phyloP scores from a whole-genome alignment of 1,284 basidiomycete genomes.

The Trichosporon faecale region DNA sequence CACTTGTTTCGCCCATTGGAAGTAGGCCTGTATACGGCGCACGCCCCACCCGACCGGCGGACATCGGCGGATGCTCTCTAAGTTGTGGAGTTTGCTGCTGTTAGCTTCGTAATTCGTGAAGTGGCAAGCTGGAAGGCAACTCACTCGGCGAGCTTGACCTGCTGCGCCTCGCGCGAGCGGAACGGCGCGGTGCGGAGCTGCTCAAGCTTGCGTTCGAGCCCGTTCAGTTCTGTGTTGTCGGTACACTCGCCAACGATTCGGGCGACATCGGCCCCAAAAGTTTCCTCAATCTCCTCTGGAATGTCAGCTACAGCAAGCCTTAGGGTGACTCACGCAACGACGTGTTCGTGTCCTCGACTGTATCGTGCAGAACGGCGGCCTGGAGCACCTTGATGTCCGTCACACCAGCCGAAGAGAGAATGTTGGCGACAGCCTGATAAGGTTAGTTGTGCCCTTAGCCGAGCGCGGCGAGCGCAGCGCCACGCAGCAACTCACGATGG shows the following conservation, averaged over 20 bases:
- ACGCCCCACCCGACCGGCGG: slow-evolving; percentile 50
- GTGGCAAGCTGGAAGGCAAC: slow-evolving; percentile 11
- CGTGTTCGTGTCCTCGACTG: slow-evolving; percentile 53
- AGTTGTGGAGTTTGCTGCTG: slow-evolving; percentile 51
- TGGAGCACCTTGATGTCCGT: slow-evolving; percentile 46
- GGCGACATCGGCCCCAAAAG: slow-evolving; percentile 49
- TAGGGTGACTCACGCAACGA: slow-evolving; percentile 35
- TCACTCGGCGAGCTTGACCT: slow-evolving; percentile 52
- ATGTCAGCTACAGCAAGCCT: not conserved
- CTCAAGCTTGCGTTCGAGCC: slow-evolving; percentile 45
- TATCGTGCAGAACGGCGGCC: slow-evolving; percentile 53
- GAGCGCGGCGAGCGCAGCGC: not conserved
- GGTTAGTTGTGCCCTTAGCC: not conserved
- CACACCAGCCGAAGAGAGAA: slow-evolving; percentile 46
- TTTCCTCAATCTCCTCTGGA: slow-evolving; percentile 40
- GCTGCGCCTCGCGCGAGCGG: slow-evolving; percentile 50
- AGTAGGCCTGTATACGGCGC: slow-evolving; percentile 49
- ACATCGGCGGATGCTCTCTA: slow-evolving; percentile 48
- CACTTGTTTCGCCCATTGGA: slow-evolving; percentile 53
- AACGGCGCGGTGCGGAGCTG: slow-evolving; percentile 48
- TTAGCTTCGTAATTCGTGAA: not conserved
- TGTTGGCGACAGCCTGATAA: slow-evolving; percentile 47
- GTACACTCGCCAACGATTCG: slow-evolving; percentile 51
- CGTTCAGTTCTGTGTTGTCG: slow-evolving; percentile 39
- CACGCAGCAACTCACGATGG: slow-evolving; percentile 33